These are phyloP conservation scores for Aristolochia fimbriata DNA, from an alignment of 164 flowering plant species.

Conservation along the genomic window DNA sequence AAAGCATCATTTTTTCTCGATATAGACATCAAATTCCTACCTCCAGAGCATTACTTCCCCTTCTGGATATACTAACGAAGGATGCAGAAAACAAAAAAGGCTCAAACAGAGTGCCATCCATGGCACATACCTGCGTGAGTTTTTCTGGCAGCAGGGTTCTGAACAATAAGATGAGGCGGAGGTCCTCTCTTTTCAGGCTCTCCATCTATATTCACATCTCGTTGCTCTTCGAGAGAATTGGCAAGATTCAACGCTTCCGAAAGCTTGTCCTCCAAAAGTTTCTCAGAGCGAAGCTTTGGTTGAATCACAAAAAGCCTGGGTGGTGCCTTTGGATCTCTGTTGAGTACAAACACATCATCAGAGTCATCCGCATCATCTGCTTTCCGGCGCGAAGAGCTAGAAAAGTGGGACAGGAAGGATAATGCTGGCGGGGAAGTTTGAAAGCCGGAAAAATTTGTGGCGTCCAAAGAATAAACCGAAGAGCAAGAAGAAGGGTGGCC, in stretches of 20 bases:
- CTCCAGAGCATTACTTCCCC: background rate
- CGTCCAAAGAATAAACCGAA: background rate
- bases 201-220: slow-evolving; percentile 42
- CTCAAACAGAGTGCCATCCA: background rate
- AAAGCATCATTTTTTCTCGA: background rate
- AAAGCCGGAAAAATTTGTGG: slow-evolving; percentile 1
- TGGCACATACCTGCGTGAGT: slow-evolving; percentile 46
- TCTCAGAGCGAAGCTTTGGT: slow-evolving; percentile 60
- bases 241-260: slow-evolving; percentile 84
- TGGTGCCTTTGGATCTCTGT: slow-evolving; percentile 40
- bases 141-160: slow-evolving; percentile 55
- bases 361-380: slow-evolving; percentile 13
- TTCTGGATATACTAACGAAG: background rate
- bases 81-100: background rate
- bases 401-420: slow-evolving; percentile 16
- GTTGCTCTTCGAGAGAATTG: slow-evolving; percentile 73
- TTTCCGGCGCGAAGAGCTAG: slow-evolving; percentile 16
- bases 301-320: slow-evolving; percentile 74
- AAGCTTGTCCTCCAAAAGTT: slow-evolving; percentile 50
- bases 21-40: background rate
- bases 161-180: slow-evolving; percentile 78
- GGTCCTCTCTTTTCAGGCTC: slow-evolving; percentile 35
- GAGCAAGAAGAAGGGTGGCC: background rate
- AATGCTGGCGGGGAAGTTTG: slow-evolving; percentile 2
- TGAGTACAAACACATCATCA: slow-evolving; percentile 15